Base-by-base conservation (phyloP, 495 filamentous ascomycete species). In the Lichina pygmaea region DNA sequence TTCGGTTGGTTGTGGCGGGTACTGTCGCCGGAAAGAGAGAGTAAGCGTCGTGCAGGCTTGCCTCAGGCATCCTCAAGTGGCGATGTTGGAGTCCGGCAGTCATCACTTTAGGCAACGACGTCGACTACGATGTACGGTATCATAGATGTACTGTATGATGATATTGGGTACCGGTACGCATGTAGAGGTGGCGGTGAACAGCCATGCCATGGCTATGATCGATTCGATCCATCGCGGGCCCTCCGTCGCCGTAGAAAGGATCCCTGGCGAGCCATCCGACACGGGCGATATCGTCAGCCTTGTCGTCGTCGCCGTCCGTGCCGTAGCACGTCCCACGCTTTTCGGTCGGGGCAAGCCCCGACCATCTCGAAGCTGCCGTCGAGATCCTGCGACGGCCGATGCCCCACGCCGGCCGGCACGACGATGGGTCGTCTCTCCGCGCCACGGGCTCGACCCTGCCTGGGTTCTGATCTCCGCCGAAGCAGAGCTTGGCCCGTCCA, bases 301-400 rank as follows among this genome's bases (percentile, higher is more conserved):
- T 67, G 37, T 59, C 57, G 49, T 70, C 63, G 50, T 76, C 70
- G 3, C 58, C 66, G 48, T 59, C 52, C 12, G 51, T 45, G 17
- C 77, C 75, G 60, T 78, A 81, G 49, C 75, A 80, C 73, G 55
- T 78, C 73, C 70, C 72, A 79, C 31, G 58, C 52, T 43, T 64
- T 67, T 33, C 31, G 7, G 2, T 63, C 58, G 8, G 72, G 73
- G 62, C 80, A 81, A 42, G 63, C 65, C 9, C 74, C 76, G 7
- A 82, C 67, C 72, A 80, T 81, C 49, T 63, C 57, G 55, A 82
- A 80, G 5, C 54, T 61, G 36, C 61, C 57, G 30, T 59, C 59
- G 31, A 67, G 42, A 53, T 80, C 71, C 44, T 71, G 60, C 31
- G 78, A 53, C 39, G 80, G 58, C 15, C 71, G 59, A 62, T 81